Conservation (phyloP, 306 rosid species). For the Vigna reflexopilosa region DNA sequence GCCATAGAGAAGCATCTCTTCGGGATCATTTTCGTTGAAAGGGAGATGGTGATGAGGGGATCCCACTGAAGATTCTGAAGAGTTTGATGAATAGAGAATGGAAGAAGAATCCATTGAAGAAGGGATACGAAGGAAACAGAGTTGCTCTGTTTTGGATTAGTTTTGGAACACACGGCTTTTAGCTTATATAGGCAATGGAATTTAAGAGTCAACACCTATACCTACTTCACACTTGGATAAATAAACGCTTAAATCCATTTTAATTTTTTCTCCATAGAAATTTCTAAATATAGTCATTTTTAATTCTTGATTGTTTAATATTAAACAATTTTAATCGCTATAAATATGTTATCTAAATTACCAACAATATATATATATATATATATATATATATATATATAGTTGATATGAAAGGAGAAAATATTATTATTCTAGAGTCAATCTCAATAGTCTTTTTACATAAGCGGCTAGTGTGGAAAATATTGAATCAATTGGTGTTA, state of each 20-base stretch:
- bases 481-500: not conserved
- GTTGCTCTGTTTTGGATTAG: not conserved
- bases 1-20: constrained; percentile 82
- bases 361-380: no score
- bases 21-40: constrained; percentile 83
- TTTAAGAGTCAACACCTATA: not conserved
- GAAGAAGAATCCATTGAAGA: constrained; percentile 47
- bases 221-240: not conserved
- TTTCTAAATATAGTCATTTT: no score
- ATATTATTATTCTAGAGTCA: no score
- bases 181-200: not conserved
- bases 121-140: not conserved
- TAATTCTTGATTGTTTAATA: no score
- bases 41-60: constrained; percentile 61
- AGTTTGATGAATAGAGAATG: constrained; percentile 45
- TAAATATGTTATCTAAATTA: no score
- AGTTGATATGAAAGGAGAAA: no score
- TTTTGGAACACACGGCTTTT: not conserved
- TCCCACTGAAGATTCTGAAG: constrained; percentile 64
- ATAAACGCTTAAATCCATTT: no score
- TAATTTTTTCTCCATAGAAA: no score
- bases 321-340: no score
- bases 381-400: no score
- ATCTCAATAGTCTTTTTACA: no score
- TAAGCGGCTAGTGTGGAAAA: not conserved